phyloP scores from a whole-genome alignment of 306 rosid species.

The Delonix regia region DNA sequence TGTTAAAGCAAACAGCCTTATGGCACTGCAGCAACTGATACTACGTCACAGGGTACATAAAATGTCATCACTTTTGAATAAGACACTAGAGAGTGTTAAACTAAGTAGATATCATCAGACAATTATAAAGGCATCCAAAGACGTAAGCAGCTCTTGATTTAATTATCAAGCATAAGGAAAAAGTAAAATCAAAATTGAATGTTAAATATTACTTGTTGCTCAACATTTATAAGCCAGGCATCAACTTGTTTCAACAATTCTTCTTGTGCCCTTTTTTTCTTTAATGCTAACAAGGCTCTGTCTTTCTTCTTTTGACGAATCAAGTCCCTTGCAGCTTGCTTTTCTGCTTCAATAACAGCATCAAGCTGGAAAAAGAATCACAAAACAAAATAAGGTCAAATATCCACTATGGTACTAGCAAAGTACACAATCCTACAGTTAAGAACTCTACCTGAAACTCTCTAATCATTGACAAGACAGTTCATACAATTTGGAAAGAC shows the following conservation, averaged over 20 bases:
- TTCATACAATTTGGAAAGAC: background rate
- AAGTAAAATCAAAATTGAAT: background rate
- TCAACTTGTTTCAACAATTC: constrained; percentile 96
- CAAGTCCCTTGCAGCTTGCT: constrained; percentile 90
- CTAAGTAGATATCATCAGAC: constrained; percentile 6
- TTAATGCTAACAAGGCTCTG: constrained; percentile 85
- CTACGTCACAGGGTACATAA: background rate
- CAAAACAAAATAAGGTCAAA: constrained; percentile 5
- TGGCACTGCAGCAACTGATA: background rate
- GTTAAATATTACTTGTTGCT: constrained; percentile 75
- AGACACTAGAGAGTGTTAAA: background rate
- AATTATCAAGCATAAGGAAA: background rate
- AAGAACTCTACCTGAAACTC: constrained; percentile 1
- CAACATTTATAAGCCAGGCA: constrained; percentile 91
- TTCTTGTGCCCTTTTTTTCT: constrained; percentile 91
- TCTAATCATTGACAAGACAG: background rate
- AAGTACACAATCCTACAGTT: constrained; percentile 12
- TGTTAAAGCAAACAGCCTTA: constrained; percentile 5
- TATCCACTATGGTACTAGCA: background rate
- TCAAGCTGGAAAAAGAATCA: constrained; percentile 67
- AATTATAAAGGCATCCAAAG: constrained; percentile 34
- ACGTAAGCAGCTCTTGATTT: constrained; percentile 12
- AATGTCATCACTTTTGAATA: constrained; percentile 25
- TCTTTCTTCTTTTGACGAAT: constrained; percentile 91
- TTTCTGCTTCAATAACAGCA: constrained; percentile 93